Evolutionary conservation across 1,284 basidiomycete genomes (phyloP).

Genomic region (Polyporus tsugae): DNA sequence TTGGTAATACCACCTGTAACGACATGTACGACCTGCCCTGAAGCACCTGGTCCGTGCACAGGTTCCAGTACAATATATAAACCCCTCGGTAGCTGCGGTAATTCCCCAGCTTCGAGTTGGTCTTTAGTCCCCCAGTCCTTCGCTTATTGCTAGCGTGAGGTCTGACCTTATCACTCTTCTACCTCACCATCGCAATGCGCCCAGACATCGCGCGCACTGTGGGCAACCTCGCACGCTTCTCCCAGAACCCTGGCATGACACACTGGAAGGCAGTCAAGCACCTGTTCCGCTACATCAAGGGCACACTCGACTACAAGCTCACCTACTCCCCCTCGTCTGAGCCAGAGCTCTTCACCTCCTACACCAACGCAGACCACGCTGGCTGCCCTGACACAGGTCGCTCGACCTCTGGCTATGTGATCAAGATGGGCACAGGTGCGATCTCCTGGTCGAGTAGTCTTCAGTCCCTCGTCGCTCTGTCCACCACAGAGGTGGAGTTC

Average conservation of each 20-base stretch:
- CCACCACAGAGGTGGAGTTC: no score
- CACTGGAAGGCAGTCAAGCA: slow-evolving; percentile 36
- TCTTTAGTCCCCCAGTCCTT: no score
- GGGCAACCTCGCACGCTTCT: slow-evolving; percentile 18
- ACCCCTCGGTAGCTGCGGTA: no score
- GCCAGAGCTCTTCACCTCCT: not conserved
- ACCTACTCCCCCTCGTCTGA: slow-evolving; percentile 4
- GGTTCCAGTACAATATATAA: no score
- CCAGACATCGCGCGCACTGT: slow-evolving; percentile 24
- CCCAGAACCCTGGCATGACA: slow-evolving; percentile 20
- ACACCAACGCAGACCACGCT: slow-evolving; percentile 7
- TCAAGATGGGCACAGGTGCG: slow-evolving; percentile 17
- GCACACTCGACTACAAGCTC: slow-evolving; percentile 13
- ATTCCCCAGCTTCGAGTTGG: no score
- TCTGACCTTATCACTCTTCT: no score
- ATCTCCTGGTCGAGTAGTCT: not conserved
- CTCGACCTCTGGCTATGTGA: slow-evolving; percentile 22
- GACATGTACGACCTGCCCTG: no score
- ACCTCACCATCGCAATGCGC: slow-evolving; percentile 13
- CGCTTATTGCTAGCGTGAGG: no score
- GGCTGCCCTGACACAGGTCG: slow-evolving; percentile 18
- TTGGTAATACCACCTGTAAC: no score
- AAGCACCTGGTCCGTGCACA: no score
- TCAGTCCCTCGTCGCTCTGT: not conserved
- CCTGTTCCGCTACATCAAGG: slow-evolving; percentile 36